phyloP scores from a whole-genome alignment of 2,329 filamentous ascomycete genomes.

The Sordariomycetes sp. region DNA sequence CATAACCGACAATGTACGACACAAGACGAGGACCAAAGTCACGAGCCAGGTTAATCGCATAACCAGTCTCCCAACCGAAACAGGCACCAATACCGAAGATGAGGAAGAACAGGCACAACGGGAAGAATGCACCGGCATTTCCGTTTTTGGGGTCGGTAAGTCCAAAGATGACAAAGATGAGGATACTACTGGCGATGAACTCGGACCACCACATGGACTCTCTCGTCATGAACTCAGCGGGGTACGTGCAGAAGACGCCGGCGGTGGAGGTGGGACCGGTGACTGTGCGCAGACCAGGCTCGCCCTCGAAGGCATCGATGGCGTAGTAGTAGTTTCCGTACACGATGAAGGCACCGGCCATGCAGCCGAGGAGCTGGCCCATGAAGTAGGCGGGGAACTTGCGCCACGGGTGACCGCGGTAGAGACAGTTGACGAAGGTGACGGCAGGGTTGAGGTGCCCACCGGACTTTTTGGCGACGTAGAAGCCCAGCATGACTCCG shows the following conservation, averaged over 20 bases:
- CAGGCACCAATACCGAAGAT: conserved; percentile 66
- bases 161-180: conserved; percentile 66
- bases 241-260: conserved; percentile 64
- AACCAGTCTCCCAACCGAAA: conserved; percentile 70
- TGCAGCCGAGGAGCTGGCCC: conserved; percentile 59
- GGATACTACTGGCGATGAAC: conserved; percentile 55
- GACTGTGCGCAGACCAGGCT: conserved; percentile 51
- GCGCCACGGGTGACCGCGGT: conserved; percentile 58
- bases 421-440: conserved; percentile 60
- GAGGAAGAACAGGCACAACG: conserved; percentile 59
- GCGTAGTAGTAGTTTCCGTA: conserved; percentile 57
- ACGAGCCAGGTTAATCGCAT: conserved; percentile 64
- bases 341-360: conserved; percentile 49
- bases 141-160: conserved; percentile 50
- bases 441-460: conserved; percentile 65
- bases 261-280: conserved; percentile 50
- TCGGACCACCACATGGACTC: conserved; percentile 64
- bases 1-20: conserved; percentile 60
- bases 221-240: conserved; percentile 55
- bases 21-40: conserved; percentile 63
- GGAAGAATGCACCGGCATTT: conserved; percentile 45
- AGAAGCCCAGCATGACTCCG: conserved; percentile 61
- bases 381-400: conserved; percentile 60
- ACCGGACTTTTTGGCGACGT: conserved; percentile 55
- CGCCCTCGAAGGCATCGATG: conserved; percentile 56